phyloP scores from a whole-genome alignment of 2,329 filamentous ascomycete species.

The Diaporthe aspalathi region DNA sequence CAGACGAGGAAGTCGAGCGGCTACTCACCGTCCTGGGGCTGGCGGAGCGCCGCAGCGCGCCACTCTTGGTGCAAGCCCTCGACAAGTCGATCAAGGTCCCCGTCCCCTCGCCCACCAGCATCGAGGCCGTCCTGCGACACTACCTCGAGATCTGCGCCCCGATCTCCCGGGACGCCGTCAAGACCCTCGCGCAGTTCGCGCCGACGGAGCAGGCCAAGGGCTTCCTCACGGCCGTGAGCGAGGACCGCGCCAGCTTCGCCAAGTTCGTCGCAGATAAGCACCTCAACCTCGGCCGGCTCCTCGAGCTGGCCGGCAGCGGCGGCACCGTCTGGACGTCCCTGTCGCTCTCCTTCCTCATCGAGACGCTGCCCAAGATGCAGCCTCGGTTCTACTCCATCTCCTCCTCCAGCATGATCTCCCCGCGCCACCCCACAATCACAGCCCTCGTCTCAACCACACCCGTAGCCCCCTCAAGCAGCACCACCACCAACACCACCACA shows the following conservation, averaged over 20 bases:
- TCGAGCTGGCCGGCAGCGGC: constrained; percentile 44
- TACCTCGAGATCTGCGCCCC: constrained; percentile 59
- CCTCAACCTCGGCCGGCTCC: constrained; percentile 52
- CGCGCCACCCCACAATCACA: constrained; percentile 55
- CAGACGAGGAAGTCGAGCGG: constrained; percentile 49
- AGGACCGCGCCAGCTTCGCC: constrained; percentile 49
- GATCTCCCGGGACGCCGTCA: constrained; percentile 52
- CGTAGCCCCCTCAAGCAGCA: neutral
- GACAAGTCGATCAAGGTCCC: constrained; percentile 35
- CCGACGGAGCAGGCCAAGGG: constrained; percentile 48
- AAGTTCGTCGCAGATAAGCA: constrained; percentile 47
- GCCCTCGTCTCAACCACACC: constrained; percentile 51
- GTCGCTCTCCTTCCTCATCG: constrained; percentile 64
- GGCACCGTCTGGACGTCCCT: constrained; percentile 54
- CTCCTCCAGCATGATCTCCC: constrained; percentile 58
- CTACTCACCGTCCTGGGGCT: constrained; percentile 40
- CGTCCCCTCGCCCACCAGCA: constrained; percentile 50
- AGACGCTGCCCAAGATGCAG: constrained; percentile 67
- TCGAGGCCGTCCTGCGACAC: constrained; percentile 51
- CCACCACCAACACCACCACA: no score
- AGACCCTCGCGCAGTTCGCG: constrained; percentile 53
- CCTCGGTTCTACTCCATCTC: constrained; percentile 70
- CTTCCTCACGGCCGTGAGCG: constrained; percentile 47
- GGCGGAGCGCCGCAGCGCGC: constrained; percentile 26
- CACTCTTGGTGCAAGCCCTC: constrained; percentile 18